A percentile compares a stretch with the other conserved stretches of the same genome.
These are phyloP conservation scores for Boletellus sp. DNA, from an alignment of 768 basidiomycete genomes.

Conservation along the genomic window DNA sequence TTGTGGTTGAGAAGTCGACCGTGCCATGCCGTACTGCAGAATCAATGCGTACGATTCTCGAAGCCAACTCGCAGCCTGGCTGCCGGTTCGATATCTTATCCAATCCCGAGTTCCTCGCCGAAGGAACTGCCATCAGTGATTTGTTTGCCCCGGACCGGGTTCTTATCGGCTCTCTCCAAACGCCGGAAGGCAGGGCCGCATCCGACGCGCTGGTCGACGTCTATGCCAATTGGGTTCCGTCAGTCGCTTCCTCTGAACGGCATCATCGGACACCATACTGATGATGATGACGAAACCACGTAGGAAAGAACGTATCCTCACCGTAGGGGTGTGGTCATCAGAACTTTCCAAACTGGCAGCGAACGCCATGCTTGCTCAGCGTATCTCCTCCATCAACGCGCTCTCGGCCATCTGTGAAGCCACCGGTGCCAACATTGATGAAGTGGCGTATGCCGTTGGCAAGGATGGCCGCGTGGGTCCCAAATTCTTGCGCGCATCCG, in stretches of 20 bases:
- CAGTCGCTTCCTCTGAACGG: constrained; percentile 33
- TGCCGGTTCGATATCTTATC: constrained; percentile 97
- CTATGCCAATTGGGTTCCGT: constrained; percentile 97
- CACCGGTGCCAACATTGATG: constrained; percentile 97
- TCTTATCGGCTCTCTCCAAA: constrained; percentile 93
- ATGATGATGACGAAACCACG: constrained; percentile 25
- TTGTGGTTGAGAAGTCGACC: constrained; percentile 99
- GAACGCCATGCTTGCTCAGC: constrained; percentile 98
- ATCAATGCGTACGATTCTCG: constrained; percentile 98
- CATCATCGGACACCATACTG: neutral
- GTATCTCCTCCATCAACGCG: constrained; percentile 97
- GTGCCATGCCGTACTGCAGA: constrained; percentile 98
- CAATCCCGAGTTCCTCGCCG: constrained; percentile 98
- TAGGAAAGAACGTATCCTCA: constrained; percentile 76
- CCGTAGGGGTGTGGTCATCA: constrained; percentile 97
- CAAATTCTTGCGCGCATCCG: constrained; percentile 92
- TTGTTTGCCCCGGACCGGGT: constrained; percentile 91
- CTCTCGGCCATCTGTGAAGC: constrained; percentile 98
- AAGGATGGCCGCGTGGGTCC: constrained; percentile 90
- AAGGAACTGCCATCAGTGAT: constrained; percentile 93
- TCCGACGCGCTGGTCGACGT: constrained; percentile 73
- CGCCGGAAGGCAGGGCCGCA: constrained; percentile 78
- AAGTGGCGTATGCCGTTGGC: constrained; percentile 92
- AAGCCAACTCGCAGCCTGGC: constrained; percentile 92
- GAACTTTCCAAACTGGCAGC: constrained; percentile 98